A percentile compares a stretch with the other conserved stretches of the same genome.
phyloP scores from a whole-genome alignment of 2,329 filamentous ascomycete species.

The Fusarium chuoi region DNA sequence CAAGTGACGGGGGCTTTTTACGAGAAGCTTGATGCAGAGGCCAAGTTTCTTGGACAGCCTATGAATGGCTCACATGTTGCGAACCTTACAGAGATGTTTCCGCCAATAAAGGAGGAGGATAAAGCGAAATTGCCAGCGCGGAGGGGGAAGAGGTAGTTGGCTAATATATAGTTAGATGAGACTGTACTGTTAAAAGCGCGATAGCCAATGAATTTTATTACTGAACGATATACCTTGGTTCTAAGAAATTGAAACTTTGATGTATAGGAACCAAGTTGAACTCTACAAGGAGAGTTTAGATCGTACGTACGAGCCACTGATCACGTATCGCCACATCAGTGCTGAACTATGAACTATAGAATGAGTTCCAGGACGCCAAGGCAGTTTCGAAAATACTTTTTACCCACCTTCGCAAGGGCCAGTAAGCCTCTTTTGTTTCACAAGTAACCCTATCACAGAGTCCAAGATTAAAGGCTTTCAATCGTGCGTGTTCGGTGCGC shows the following conservation, averaged over 20 bases:
- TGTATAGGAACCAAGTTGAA: too few relatives aligned
- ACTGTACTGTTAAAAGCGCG: background rate
- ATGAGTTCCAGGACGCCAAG: fast-evolving
- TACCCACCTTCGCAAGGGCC: background rate
- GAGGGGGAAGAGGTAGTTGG: background rate
- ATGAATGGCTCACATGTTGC: background rate
- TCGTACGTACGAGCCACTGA: fast-evolving
- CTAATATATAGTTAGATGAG: background rate
- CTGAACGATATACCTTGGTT: background rate
- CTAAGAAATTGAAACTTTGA: background rate
- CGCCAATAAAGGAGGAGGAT: background rate
- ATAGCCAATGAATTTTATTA: background rate
- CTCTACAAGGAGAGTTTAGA: background rate
- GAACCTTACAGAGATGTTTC: background rate
- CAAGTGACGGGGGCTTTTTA: background rate
- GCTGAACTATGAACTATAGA: background rate
- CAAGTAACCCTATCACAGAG: too few relatives aligned
- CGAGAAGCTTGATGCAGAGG: background rate
- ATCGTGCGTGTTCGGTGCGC: too few relatives aligned
- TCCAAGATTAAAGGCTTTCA: too few relatives aligned
- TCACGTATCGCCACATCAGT: background rate
- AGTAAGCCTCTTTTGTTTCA: too few relatives aligned
- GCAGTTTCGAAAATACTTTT: fast-evolving
- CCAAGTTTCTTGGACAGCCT: background rate
- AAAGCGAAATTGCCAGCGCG: background rate